phyloP scores from a whole-genome alignment of 345 rosid species.

The Aethionema arabicum region DNA sequence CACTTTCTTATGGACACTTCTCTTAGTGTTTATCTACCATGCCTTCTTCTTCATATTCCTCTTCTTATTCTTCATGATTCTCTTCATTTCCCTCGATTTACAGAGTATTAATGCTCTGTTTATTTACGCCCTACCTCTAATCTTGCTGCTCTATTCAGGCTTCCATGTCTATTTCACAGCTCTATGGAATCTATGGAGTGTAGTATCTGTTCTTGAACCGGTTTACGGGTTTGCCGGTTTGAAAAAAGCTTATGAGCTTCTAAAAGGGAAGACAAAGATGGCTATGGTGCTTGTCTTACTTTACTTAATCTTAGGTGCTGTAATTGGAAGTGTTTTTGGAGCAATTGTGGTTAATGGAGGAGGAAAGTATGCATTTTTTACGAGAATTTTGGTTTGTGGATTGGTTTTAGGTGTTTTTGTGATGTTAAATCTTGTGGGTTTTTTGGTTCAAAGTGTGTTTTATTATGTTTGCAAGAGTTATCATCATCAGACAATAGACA shows the following conservation, averaged over 20 bases:
- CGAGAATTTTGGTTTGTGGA: constrained; percentile 76
- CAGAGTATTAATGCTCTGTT: constrained; percentile 43
- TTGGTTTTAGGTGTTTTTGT: constrained; percentile 81
- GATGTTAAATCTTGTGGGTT: constrained; percentile 83
- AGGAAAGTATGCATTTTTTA: constrained; percentile 50
- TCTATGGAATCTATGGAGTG: constrained; percentile 95
- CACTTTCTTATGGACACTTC: constrained; percentile 78
- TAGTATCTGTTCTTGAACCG: constrained; percentile 89
- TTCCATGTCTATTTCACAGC: constrained; percentile 95
- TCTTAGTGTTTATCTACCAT: constrained; percentile 69
- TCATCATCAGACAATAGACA: constrained; percentile 88
- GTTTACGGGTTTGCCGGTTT: constrained; percentile 78
- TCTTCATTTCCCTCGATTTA: constrained; percentile 58
- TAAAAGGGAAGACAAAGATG: constrained; percentile 67
- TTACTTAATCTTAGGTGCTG: constrained; percentile 46
- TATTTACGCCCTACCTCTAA: constrained; percentile 37
- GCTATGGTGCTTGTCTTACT: constrained; percentile 65
- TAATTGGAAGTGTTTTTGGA: constrained; percentile 48
- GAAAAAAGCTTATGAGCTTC: constrained; percentile 85
- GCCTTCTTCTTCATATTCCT: constrained; percentile 42
- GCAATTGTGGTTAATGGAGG: constrained; percentile 85
- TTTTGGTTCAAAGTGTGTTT: constrained; percentile 92
- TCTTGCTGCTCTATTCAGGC: constrained; percentile 55
- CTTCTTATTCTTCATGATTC: constrained; percentile 45
- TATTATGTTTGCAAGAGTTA: constrained; percentile 93